Percentiles rank a stretch among this genome's conserved stretches.
These are phyloP conservation scores for Trypanosoma lewisi DNA, from an alignment of 208 protist genomes.

Conservation along the genomic window DNA sequence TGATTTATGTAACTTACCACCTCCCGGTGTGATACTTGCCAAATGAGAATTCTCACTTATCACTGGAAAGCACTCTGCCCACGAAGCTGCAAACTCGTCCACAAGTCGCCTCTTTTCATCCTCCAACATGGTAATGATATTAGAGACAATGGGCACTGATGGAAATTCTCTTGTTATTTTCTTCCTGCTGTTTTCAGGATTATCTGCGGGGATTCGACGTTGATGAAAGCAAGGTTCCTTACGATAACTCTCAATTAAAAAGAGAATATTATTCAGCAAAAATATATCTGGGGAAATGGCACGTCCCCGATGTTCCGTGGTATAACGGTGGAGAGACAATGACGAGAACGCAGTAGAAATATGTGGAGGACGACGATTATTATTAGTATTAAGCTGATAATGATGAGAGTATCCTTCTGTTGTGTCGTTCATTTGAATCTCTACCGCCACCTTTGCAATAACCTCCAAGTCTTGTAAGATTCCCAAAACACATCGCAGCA, in stretches of 20 bases:
- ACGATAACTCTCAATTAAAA: conserved; percentile 69
- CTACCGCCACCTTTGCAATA: conserved; percentile 52
- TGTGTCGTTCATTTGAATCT: conserved; percentile 40
- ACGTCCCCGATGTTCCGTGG: conserved; percentile 3
- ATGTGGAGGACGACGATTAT: too few relatives aligned
- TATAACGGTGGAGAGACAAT: neutral
- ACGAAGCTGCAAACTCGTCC: conserved; percentile 64
- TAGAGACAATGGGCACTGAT: conserved; percentile 36
- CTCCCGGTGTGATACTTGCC: conserved; percentile 33
- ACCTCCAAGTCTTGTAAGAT: conserved; percentile 62
- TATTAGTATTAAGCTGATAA: conserved; percentile 24
- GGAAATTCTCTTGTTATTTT: conserved; percentile 10
- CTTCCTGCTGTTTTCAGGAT: neutral
- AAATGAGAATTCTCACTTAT: conserved; percentile 34
- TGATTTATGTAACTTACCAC: conserved; percentile 45
- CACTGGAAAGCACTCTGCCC: conserved; percentile 68
- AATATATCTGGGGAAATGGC: conserved; percentile 56
- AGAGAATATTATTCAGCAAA: conserved; percentile 77
- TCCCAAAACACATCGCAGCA: conserved; percentile 61
- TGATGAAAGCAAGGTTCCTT: conserved; percentile 64
- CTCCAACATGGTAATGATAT: conserved; percentile 47
- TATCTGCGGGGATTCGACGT: conserved; percentile 25
- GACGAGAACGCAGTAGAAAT: conserved; percentile 18
- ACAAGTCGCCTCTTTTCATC: conserved; percentile 53
- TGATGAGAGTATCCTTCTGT: conserved; percentile 15